Conservation (phyloP, 306 rosid species). For the Rubus parviflorus region DNA sequence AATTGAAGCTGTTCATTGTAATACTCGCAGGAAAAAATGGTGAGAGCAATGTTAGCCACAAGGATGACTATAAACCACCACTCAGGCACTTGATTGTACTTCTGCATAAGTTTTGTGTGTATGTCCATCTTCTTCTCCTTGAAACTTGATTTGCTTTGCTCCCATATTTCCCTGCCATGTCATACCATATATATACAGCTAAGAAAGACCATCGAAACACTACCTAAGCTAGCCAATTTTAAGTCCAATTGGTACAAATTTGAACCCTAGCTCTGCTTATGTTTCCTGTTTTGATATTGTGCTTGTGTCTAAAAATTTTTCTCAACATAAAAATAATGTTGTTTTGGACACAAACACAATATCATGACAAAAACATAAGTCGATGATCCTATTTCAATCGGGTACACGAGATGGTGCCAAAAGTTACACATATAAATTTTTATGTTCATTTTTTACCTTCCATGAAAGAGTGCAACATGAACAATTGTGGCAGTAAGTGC, state of each 20-base stretch:
- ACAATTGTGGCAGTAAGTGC: slow-evolving; percentile 76
- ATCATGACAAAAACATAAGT: background rate
- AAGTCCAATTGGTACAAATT: background rate
- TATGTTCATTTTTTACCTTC: slow-evolving; percentile 44
- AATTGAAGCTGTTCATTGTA: slow-evolving; percentile 77
- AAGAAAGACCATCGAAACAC: background rate
- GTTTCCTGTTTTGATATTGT: background rate
- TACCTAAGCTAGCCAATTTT: background rate
- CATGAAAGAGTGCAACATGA: slow-evolving; percentile 87
- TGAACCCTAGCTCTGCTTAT: background rate
- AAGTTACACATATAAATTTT: background rate
- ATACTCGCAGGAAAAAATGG: slow-evolving; percentile 65
- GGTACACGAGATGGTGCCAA: background rate
- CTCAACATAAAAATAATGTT: background rate
- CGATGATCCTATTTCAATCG: background rate
- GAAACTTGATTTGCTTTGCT: slow-evolving; percentile 71
- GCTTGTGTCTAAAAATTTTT: background rate
- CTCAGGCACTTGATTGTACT: slow-evolving; percentile 75
- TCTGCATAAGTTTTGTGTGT: slow-evolving; percentile 74
- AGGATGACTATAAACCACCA: slow-evolving; percentile 87
- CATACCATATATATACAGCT: background rate
- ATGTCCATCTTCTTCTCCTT: slow-evolving; percentile 57
- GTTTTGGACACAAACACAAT: background rate
- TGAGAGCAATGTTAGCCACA: slow-evolving; percentile 46
- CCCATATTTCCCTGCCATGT: slow-evolving; percentile 76